A percentile compares a stretch with the other conserved stretches of the same genome.
These are phyloP conservation scores for Boletus huronensis DNA, from an alignment of 768 basidiomycete genomes.

Conservation along the genomic window DNA sequence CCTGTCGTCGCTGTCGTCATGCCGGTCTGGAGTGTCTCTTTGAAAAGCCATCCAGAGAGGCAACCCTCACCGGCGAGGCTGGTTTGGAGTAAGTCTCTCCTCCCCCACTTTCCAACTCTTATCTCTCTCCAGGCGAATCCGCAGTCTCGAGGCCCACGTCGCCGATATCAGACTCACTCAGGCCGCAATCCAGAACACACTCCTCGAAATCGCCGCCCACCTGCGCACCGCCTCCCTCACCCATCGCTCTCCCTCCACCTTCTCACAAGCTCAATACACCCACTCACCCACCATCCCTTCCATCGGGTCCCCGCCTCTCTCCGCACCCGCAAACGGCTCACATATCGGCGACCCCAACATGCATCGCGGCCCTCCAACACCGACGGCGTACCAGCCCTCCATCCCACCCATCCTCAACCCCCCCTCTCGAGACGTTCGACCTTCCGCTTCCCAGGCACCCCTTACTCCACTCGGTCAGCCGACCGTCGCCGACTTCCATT, in stretches of 20 bases:
- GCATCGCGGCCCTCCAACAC: constrained; percentile 30
- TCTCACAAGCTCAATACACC: constrained; percentile 45
- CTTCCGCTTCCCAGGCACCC: constrained; percentile 34
- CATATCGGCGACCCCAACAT: constrained; percentile 23
- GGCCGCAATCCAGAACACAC: constrained; percentile 69
- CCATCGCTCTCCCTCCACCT: constrained; percentile 64
- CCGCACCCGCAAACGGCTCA: constrained; percentile 38
- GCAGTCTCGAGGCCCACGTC: constrained; percentile 83
- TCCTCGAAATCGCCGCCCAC: constrained; percentile 77
- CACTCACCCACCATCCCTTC: constrained; percentile 69
- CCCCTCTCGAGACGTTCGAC: constrained; percentile 31
- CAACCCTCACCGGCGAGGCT: constrained; percentile 83
- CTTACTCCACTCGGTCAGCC: constrained; percentile 32
- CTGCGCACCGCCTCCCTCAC: constrained; percentile 51
- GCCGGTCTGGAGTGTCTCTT: constrained; percentile 90
- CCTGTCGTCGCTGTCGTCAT: constrained; percentile 91
- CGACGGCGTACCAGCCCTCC: constrained; percentile 27
- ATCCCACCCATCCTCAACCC: constrained; percentile 32
- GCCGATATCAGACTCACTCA: constrained; percentile 76
- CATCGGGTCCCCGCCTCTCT: constrained; percentile 45
- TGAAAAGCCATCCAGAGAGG: constrained; percentile 88
- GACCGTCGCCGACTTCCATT: constrained; percentile 40
- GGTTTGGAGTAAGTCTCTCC: constrained; percentile 70
- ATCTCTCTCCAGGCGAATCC: constrained; percentile 67
- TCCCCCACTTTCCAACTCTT: not conserved